Evolutionary conservation across 1,284 basidiomycete species (phyloP).

Genomic region (Thecaphora thlaspeos): DNA sequence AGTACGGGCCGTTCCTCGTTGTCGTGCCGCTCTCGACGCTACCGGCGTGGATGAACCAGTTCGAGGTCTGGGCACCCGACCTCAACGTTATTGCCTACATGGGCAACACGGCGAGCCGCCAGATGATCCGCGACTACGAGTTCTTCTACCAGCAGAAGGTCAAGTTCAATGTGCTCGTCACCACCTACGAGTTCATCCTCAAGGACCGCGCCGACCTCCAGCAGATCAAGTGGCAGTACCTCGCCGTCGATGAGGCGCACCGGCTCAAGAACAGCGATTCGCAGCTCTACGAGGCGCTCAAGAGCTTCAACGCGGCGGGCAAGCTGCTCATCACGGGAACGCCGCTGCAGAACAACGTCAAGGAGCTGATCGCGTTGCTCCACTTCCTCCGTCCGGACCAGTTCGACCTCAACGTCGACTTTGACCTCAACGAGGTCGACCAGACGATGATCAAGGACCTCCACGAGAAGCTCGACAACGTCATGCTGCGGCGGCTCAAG

Average conservation of each 20-base stretch:
- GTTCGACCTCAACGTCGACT: constrained; percentile 78
- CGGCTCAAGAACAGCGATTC: constrained; percentile 97
- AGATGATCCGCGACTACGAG: constrained; percentile 78
- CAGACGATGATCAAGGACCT: constrained; percentile 72
- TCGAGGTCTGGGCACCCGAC: constrained; percentile 91
- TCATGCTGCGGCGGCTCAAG: constrained; percentile 95
- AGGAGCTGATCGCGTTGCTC: constrained; percentile 93
- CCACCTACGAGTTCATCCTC: constrained; percentile 99
- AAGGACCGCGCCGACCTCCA: constrained; percentile 87
- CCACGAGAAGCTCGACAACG: constrained; percentile 84
- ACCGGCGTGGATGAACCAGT: constrained; percentile 97
- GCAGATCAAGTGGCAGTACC: constrained; percentile 95
- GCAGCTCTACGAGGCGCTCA: constrained; percentile 91
- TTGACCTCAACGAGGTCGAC: constrained; percentile 70
- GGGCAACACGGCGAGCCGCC: constrained; percentile 82
- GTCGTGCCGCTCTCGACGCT: constrained; percentile 97
- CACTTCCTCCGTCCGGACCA: constrained; percentile 99
- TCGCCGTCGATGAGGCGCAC: constrained; percentile 99
- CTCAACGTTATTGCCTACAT: constrained; percentile 88
- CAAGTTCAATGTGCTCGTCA: constrained; percentile 91
- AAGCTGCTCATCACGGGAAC: constrained; percentile 98
- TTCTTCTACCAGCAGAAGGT: constrained; percentile 70
- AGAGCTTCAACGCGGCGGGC: constrained; percentile 81
- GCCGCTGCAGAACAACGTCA: constrained; percentile 97
- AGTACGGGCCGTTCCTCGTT: constrained; percentile 92